Evolutionary conservation across 2,329 filamentous ascomycete genomes (phyloP).

Genomic region (Paracoccidioides lutzii): DNA sequence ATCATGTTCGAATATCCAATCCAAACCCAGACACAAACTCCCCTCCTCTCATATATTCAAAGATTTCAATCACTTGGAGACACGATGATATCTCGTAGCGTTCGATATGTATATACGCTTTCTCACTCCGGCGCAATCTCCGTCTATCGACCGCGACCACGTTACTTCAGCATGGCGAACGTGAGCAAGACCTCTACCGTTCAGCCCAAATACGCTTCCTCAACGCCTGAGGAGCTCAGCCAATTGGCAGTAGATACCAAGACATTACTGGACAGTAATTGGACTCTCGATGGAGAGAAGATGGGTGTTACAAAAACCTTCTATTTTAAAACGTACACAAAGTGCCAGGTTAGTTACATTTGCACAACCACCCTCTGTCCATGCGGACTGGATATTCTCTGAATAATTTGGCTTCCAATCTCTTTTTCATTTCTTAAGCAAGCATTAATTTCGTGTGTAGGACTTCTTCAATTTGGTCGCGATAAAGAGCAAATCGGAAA

Average conservation of each 20-base stretch:
- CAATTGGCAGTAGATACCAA: conserved; percentile 12
- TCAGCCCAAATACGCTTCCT: background rate
- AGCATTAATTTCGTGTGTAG: conserved; percentile 11
- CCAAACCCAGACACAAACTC: background rate
- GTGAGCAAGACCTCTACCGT: background rate
- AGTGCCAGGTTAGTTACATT: conserved; percentile 21
- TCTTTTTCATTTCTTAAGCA: background rate
- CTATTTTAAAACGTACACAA: conserved; percentile 28
- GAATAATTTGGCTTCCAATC: background rate
- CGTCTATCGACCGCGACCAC: background rate
- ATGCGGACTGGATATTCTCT: background rate
- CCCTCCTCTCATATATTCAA: background rate
- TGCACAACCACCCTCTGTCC: background rate
- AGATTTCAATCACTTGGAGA: background rate
- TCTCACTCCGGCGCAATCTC: background rate
- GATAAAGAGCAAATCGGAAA: conserved; percentile 18
- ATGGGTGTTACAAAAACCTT: conserved; percentile 27
- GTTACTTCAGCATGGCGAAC: background rate
- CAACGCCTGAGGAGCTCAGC: background rate
- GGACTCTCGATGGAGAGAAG: conserved; percentile 22
- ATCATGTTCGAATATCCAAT: background rate
- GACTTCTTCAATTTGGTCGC: conserved; percentile 27
- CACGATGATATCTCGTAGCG: background rate
- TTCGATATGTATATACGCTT: background rate
- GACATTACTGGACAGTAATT: conserved; percentile 19